These are phyloP conservation scores for Metarhizium robertsii DNA, from an alignment of 2,329 filamentous ascomycete species.

Conservation along the genomic window DNA sequence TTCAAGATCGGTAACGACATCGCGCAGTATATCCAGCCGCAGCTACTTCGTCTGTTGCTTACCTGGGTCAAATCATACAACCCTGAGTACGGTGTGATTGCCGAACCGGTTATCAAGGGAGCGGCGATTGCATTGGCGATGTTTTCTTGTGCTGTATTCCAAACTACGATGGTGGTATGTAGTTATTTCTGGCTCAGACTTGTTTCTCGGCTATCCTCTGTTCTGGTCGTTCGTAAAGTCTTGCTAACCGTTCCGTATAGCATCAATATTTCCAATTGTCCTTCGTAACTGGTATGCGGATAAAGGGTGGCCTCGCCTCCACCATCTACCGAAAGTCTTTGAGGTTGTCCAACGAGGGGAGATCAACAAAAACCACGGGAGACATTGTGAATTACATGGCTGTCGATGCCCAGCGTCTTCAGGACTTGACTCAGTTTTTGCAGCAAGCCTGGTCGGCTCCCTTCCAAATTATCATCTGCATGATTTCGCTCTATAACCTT, in stretches of 20 bases:
- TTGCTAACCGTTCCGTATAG: constrained; percentile 17
- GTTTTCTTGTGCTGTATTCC: constrained; percentile 78
- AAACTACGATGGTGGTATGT: constrained; percentile 68
- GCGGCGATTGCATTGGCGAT: constrained; percentile 83
- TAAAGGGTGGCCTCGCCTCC: constrained; percentile 83
- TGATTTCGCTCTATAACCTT: constrained; percentile 92
- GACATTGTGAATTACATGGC: constrained; percentile 99
- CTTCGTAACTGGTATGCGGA: constrained; percentile 93
- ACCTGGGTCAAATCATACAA: constrained; percentile 71
- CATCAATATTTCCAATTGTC: constrained; percentile 97
- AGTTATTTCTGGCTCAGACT: neutral
- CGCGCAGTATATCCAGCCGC: constrained; percentile 82
- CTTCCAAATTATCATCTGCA: constrained; percentile 92
- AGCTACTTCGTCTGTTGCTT: constrained; percentile 78
- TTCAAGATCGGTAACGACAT: constrained; percentile 88
- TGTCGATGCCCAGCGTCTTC: constrained; percentile 88
- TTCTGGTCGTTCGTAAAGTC: neutral
- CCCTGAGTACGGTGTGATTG: constrained; percentile 39
- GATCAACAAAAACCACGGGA: constrained; percentile 80
- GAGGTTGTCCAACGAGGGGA: constrained; percentile 84
- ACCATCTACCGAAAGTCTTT: constrained; percentile 91
- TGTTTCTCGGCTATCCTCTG: neutral
- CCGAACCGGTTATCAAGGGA: constrained; percentile 73
- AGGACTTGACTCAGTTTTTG: constrained; percentile 90
- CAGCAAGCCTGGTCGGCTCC: constrained; percentile 95